phyloP scores from a whole-genome alignment of 768 basidiomycete genomes.

The Lactarius indigo region DNA sequence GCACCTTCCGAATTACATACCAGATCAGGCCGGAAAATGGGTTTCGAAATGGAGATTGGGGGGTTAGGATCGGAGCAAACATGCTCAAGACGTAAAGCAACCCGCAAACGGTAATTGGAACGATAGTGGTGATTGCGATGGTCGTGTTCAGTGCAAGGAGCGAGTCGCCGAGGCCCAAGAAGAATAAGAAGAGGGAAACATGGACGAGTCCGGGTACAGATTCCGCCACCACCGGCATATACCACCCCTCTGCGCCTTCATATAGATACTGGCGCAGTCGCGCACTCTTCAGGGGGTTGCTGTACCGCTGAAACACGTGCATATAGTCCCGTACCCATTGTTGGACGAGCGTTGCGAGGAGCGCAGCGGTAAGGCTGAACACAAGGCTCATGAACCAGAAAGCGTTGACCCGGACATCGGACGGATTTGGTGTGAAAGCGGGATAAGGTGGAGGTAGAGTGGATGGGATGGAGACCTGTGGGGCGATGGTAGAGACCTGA shows the following conservation, averaged over 20 bases:
- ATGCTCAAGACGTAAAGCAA: slow-evolving; percentile 15
- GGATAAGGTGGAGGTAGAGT: background rate
- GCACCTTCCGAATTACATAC: slow-evolving; percentile 4
- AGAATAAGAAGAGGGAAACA: no score
- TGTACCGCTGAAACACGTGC: no score
- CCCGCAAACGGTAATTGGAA: slow-evolving; percentile 12
- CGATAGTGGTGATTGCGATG: slow-evolving; percentile 5
- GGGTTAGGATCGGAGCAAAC: background rate
- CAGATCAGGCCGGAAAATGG: slow-evolving; percentile 9
- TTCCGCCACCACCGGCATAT: no score
- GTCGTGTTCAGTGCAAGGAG: slow-evolving; percentile 31
- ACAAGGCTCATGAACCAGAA: slow-evolving; percentile 39
- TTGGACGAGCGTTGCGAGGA: slow-evolving; percentile 37
- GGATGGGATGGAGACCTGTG: background rate
- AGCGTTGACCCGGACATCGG: slow-evolving; percentile 38
- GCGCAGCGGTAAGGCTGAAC: slow-evolving; percentile 37
- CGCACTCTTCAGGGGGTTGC: no score
- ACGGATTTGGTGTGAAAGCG: slow-evolving; percentile 23
- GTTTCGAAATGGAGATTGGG: slow-evolving; percentile 13
- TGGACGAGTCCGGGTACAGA: no score
- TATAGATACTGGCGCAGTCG: no score
- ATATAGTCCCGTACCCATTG: no score
- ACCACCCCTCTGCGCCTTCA: no score
- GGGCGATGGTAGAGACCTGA: background rate
- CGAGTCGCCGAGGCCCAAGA: slow-evolving; percentile 43